phyloP scores from a whole-genome alignment of 768 basidiomycete genomes.

The Pisolithus orientalis region DNA sequence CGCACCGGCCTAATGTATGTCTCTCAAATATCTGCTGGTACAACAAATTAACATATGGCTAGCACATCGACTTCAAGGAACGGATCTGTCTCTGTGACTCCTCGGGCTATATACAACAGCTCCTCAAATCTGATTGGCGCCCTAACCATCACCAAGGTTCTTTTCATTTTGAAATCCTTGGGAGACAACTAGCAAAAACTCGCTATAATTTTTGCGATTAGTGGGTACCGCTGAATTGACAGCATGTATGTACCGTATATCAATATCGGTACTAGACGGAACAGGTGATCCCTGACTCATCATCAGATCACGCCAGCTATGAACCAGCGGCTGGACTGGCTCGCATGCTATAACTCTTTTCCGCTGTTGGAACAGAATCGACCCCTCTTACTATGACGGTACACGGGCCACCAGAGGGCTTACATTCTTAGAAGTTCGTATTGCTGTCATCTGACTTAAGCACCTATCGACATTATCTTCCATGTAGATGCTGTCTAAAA shows the following conservation, averaged over 20 bases:
- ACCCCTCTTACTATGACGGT: too few species aligned
- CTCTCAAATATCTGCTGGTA: not conserved
- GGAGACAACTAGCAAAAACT: conserved; percentile 18
- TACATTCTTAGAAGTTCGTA: too few species aligned
- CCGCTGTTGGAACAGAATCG: too few species aligned
- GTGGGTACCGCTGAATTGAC: conserved; percentile 23
- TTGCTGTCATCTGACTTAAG: too few species aligned
- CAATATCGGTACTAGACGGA: conserved; percentile 32
- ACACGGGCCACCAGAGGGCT: too few species aligned
- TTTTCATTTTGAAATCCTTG: not conserved
- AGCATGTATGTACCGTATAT: conserved; percentile 30
- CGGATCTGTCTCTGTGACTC: conserved; percentile 28
- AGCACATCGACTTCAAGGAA: conserved; percentile 32
- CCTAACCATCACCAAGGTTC: not conserved
- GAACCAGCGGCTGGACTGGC: conserved; percentile 18
- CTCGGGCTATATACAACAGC: conserved; percentile 14
- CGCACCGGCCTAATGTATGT: conserved; percentile 25
- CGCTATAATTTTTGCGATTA: conserved; percentile 17
- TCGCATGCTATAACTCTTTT: too few species aligned
- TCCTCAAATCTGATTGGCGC: conserved; percentile 19
- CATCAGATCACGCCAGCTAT: conserved; percentile 32
- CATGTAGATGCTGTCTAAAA: too few species aligned
- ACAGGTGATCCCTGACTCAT: conserved; percentile 26
- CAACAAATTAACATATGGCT: not conserved
- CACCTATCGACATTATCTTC: too few species aligned